phyloP scores from a whole-genome alignment of 2,329 filamentous ascomycete species.

The Peltaster fructicola region DNA sequence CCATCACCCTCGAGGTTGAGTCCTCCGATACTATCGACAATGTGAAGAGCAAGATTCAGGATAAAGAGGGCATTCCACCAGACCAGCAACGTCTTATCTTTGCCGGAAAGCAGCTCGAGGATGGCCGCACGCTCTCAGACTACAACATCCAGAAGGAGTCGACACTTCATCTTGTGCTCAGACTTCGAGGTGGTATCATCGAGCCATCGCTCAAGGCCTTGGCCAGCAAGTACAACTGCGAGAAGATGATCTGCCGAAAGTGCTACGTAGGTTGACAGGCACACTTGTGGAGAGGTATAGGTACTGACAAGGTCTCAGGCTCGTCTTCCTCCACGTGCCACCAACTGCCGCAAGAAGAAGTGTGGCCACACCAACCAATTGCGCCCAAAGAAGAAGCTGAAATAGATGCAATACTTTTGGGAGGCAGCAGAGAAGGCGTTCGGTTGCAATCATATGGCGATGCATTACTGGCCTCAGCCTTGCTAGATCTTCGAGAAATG shows the following conservation, averaged over 20 bases:
- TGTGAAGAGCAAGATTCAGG: slow-evolving; percentile 99
- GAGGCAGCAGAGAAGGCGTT: slow-evolving; percentile 13
- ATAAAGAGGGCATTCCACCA: slow-evolving; percentile 97
- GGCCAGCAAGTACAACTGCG: slow-evolving; percentile 99
- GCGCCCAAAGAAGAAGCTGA: slow-evolving; percentile 99
- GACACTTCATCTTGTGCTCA: slow-evolving; percentile 93
- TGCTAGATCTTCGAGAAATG: slow-evolving; percentile 2
- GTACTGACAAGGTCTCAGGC: slow-evolving; percentile 25
- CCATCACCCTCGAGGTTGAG: slow-evolving; percentile 99
- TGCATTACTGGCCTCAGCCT: not conserved
- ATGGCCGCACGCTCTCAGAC: slow-evolving; percentile 88
- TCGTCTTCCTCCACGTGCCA: slow-evolving; percentile 90
- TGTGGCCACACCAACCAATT: slow-evolving; percentile 99
- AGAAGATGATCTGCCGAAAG: slow-evolving; percentile 99
- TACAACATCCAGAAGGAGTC: slow-evolving; percentile 99
- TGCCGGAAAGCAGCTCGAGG: slow-evolving; percentile 97
- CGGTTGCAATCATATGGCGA: slow-evolving; percentile 5
- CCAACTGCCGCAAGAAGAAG: slow-evolving; percentile 99
- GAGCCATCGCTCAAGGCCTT: slow-evolving; percentile 98
- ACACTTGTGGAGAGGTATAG: not conserved
- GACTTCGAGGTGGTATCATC: slow-evolving; percentile 97
- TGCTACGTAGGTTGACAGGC: slow-evolving; percentile 64
- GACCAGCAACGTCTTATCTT: slow-evolving; percentile 99
- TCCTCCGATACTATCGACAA: slow-evolving; percentile 99
- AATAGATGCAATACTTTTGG: too few relatives aligned